These are phyloP conservation scores for Myxozyma sirexii DNA, from an alignment of 805 yeast species.

Conservation along the genomic window DNA sequence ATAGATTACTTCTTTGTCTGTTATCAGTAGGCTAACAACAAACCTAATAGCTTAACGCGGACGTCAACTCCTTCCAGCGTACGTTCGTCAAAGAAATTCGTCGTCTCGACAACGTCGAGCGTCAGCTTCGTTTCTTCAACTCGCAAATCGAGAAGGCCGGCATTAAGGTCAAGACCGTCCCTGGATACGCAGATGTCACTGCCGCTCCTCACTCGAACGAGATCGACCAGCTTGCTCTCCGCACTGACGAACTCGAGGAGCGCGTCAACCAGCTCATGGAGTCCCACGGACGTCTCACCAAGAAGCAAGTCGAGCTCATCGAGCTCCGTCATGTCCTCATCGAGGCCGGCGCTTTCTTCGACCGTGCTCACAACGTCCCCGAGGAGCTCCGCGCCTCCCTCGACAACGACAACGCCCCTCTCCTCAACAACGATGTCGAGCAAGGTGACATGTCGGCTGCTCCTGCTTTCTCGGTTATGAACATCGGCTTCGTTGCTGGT, in stretches of 20 bases:
- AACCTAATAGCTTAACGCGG: slow-evolving; percentile 56
- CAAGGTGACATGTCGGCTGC: slow-evolving; percentile 30
- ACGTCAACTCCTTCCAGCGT: slow-evolving; percentile 83
- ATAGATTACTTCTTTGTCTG: too few relatives aligned
- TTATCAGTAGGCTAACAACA: too few relatives aligned
- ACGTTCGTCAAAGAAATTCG: slow-evolving; percentile 87
- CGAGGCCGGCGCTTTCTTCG: slow-evolving; percentile 53
- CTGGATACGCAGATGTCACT: slow-evolving; percentile 49
- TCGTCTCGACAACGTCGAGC: slow-evolving; percentile 79
- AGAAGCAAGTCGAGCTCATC: slow-evolving; percentile 63
- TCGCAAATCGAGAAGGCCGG: slow-evolving; percentile 41
- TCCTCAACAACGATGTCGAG: slow-evolving; percentile 45
- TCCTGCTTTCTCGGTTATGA: slow-evolving; percentile 36
- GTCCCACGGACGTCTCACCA: slow-evolving; percentile 65
- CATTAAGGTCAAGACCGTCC: slow-evolving; percentile 42
- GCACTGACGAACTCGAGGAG: slow-evolving; percentile 68
- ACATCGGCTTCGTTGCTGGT: slow-evolving; percentile 69
- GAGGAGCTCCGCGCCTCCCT: slow-evolving; percentile 42
- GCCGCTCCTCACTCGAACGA: slow-evolving; percentile 53
- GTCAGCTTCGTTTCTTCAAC: slow-evolving; percentile 64
- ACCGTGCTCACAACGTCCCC: slow-evolving; percentile 39
- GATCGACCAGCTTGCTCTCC: slow-evolving; percentile 69
- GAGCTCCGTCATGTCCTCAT: slow-evolving; percentile 69
- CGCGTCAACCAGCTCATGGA: slow-evolving; percentile 71
- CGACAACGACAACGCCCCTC: slow-evolving; percentile 45